Evolutionary conservation across 805 yeast genomes (phyloP).

Genomic region (Saccharomycopsis fibuligera): DNA sequence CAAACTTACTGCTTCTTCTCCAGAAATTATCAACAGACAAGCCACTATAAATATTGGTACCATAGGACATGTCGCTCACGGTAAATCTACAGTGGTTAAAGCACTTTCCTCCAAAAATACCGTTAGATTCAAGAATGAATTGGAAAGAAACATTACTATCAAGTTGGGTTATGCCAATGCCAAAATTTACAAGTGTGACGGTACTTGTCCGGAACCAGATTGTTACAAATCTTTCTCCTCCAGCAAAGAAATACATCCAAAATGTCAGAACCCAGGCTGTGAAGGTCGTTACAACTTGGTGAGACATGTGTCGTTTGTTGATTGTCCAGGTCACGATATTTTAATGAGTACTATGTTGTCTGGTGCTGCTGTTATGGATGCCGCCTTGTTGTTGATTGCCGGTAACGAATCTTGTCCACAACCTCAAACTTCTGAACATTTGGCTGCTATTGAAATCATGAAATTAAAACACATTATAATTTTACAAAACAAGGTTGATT

Average conservation of each 20-base stretch:
- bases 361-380: conserved; percentile 99
- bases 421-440: conserved; percentile 98
- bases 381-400: conserved; percentile 91
- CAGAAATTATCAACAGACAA: conserved; percentile 96
- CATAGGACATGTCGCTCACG: conserved; percentile 94
- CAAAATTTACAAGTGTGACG: conserved; percentile 89
- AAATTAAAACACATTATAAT: conserved; percentile 94
- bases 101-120: conserved; percentile 99
- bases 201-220: conserved; percentile 85
- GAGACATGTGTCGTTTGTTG: conserved; percentile 97
- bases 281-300: conserved; percentile 81
- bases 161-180: conserved; percentile 99
- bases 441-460: conserved; percentile 99
- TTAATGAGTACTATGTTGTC: conserved; percentile 99
- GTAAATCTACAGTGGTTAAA: conserved; percentile 88
- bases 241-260: conserved; percentile 91
- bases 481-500: conserved; percentile 95
- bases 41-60: conserved; percentile 99
- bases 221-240: conserved; percentile 93
- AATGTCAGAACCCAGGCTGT: conserved; percentile 84
- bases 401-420: conserved; percentile 99
- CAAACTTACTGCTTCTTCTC: conserved; percentile 76
- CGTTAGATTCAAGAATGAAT: conserved; percentile 97
- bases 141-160: conserved; percentile 98
- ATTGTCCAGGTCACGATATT: conserved; percentile 99